Evolutionary conservation across 305 asterid genomes (phyloP), one percentile per base, ranked within the genome.

Genomic region (Fraxinus nigra): DNA sequence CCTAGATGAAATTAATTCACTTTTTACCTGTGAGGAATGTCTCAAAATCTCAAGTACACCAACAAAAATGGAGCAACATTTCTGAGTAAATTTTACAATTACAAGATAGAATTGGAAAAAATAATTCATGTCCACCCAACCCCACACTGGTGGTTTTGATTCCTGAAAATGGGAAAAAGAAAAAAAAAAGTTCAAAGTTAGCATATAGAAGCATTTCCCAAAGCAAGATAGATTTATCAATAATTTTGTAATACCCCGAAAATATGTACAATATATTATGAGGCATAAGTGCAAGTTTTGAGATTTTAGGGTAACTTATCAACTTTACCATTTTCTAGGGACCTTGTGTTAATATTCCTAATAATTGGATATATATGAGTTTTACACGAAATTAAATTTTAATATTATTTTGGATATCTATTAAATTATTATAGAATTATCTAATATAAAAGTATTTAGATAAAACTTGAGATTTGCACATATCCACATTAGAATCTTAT

Each of bases 31-130:
- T 33, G 78, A 81, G 37, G 75, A 78, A 56, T 67, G 87, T 86
- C 87, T 86, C 80, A 89, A 84, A 86, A 81, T 78, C 46, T 67
- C 46, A 81, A 88, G 69, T 35, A 89, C 46, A 37, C 89, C 89
- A 79, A 83, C 81, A 80, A 88, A 86, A 77, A 83, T 26, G 43
- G 76, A 70, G 80, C 13, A 40, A 70, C 43, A 43, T 37, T 73
- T 79, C 77, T 38, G 30, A 76, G 83, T 84, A 84, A 81, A 75
- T 74, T 78, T 81, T 77, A 84, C 59, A 77, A 28, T 24, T 5
- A 24, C 18, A 7, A 65, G 18, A 1, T 7, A 26, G 35, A 65
- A 26, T 65, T 65, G 35, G 20, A 65, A 24, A 59, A 61, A 54
- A 59, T 79, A 59, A 38, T 75, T 56, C 34, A 28, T 28, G 65